A percentile compares a stretch with the other conserved stretches of the same genome.
Conservation (phyloP, 257 asterid genomes). For the Solanum chilense region DNA sequence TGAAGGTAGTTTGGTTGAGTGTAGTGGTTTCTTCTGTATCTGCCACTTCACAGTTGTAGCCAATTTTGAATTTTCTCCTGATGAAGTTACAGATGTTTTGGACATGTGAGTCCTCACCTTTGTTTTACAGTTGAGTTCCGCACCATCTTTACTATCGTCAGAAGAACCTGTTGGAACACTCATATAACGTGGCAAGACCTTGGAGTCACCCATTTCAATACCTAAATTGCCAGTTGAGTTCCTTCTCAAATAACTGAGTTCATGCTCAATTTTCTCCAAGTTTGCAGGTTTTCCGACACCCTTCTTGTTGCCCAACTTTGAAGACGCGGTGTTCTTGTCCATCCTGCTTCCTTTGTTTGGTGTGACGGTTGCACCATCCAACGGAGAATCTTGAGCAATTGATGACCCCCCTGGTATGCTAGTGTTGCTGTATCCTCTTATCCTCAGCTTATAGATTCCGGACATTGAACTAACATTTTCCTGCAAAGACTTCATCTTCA, state of each 20-base stretch:
- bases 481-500: background rate
- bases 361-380: background rate
- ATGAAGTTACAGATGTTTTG: background rate
- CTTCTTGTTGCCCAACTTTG: background rate
- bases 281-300: background rate
- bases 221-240: constrained; percentile 6
- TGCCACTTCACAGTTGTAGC: background rate
- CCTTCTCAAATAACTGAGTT: background rate
- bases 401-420: background rate
- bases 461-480: background rate
- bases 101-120: background rate
- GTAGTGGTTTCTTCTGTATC: background rate
- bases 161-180: constrained; percentile 14
- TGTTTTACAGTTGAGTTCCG: background rate
- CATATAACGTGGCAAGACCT: constrained; percentile 10
- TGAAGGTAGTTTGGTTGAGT: background rate
- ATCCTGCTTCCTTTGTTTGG: background rate
- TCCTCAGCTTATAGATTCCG: background rate
- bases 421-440: background rate
- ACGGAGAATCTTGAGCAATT: background rate
- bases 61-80: background rate
- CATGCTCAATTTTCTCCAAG: background rate
- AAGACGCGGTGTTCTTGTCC: background rate
- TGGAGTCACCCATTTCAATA: background rate
- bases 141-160: constrained; percentile 1